Evolutionary conservation across 495 filamentous ascomycete species (phyloP).

Genomic region (Friedmanniomyces simplex): DNA sequence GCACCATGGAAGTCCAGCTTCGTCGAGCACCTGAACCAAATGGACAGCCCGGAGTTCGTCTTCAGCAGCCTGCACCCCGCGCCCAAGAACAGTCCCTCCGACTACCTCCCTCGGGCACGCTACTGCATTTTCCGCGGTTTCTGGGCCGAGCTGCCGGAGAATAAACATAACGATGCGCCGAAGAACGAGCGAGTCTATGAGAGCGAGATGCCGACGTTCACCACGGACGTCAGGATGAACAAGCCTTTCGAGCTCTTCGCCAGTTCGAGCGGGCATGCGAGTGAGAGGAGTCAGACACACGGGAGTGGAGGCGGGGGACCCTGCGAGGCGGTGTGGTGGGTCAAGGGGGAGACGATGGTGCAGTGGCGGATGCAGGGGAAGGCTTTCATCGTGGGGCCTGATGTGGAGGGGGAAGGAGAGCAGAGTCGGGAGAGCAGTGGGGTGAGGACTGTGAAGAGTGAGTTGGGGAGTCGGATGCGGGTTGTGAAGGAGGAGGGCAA

Average conservation of each 20-base stretch:
- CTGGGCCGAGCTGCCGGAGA: conserved; percentile 57
- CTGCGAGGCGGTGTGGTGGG: conserved; percentile 81
- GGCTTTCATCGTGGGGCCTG: conserved; percentile 48
- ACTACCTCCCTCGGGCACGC: conserved; percentile 48
- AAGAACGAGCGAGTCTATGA: conserved; percentile 58
- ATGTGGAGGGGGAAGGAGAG: conserved; percentile 38
- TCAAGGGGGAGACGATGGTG: conserved; percentile 46
- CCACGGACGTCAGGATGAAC: conserved; percentile 77
- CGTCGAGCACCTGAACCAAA: conserved; percentile 50
- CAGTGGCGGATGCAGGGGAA: conserved; percentile 79
- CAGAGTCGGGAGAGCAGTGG: conserved; percentile 34
- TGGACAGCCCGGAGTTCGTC: conserved; percentile 57
- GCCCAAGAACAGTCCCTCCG: conserved; percentile 22
- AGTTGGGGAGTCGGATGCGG: conserved; percentile 36
- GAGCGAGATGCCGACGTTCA: conserved; percentile 69
- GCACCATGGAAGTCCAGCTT: conserved; percentile 62
- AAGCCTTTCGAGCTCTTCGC: conserved; percentile 63
- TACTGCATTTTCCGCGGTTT: conserved; percentile 73
- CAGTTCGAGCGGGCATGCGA: conserved; percentile 30
- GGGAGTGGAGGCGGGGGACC: conserved; percentile 54
- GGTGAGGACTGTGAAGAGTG: conserved; percentile 38
- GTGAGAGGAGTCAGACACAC: conserved; percentile 28
- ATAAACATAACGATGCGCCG: conserved; percentile 55
- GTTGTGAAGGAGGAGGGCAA: conserved; percentile 27
- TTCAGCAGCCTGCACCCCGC: conserved; percentile 53